phyloP scores from a whole-genome alignment of 129 eudicot species.

The Calendula officinalis region DNA sequence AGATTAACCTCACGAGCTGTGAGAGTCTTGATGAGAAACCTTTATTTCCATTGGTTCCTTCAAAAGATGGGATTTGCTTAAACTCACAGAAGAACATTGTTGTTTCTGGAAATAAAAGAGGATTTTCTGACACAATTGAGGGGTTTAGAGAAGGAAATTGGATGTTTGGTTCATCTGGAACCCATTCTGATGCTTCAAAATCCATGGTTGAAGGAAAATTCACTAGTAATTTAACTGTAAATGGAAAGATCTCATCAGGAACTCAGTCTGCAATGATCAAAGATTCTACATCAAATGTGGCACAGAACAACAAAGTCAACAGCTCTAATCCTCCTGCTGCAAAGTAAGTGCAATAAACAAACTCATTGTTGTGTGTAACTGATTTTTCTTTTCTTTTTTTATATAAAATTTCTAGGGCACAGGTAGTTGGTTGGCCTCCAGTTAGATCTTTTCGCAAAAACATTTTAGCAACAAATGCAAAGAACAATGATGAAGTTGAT shows the following conservation, averaged over 20 bases:
- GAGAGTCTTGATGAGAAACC: slow-evolving; percentile 66
- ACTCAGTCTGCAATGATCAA: slow-evolving; percentile 43
- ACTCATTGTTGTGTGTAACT: neutral
- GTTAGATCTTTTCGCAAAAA: slow-evolving; percentile 84
- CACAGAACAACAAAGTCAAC: slow-evolving; percentile 32
- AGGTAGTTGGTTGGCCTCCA: slow-evolving; percentile 99
- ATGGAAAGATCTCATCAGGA: slow-evolving; percentile 40
- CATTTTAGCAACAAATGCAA: slow-evolving; percentile 66
- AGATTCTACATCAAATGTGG: slow-evolving; percentile 41
- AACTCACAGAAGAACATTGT: slow-evolving; percentile 40
- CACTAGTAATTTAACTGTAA: slow-evolving; percentile 36
- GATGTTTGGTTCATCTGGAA: slow-evolving; percentile 48
- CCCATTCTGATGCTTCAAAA: slow-evolving; percentile 53
- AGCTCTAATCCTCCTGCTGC: slow-evolving; percentile 75
- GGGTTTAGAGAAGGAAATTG: slow-evolving; percentile 45
- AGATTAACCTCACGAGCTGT: slow-evolving; percentile 30
- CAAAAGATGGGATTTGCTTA: slow-evolving; percentile 56
- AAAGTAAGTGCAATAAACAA: slow-evolving; percentile 47
- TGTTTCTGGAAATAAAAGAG: slow-evolving; percentile 82
- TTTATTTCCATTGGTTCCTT: slow-evolving; percentile 67
- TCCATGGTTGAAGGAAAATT: slow-evolving; percentile 40
- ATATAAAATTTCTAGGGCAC: slow-evolving; percentile 60
- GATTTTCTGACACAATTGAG: slow-evolving; percentile 65
- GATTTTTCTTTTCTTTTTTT: neutral
- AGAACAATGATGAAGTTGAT: slow-evolving; percentile 69